phyloP scores from a whole-genome alignment of 2,329 filamentous ascomycete genomes.

The Fusarium denticulatum region DNA sequence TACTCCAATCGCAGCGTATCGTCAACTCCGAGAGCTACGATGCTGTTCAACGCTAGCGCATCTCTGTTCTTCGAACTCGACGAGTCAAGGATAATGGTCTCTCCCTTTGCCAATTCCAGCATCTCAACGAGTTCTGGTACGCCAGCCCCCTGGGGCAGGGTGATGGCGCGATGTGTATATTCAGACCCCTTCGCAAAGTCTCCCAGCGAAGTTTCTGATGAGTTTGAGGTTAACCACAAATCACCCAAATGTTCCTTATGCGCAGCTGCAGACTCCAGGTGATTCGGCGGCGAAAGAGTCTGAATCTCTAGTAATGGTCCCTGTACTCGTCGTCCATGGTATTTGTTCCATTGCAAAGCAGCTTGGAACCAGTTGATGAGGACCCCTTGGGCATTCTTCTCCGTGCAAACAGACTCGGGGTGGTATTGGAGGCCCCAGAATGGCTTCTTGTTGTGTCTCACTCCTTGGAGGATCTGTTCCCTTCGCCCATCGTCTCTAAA shows the following conservation, averaged over 20 bases:
- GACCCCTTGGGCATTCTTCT: slow-evolving; percentile 69
- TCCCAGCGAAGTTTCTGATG: not conserved
- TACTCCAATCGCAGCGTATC: slow-evolving; percentile 68
- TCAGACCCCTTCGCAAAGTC: slow-evolving; percentile 28
- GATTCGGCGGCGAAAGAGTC: slow-evolving; percentile 40
- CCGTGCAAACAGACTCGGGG: slow-evolving; percentile 88
- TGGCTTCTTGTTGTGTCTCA: slow-evolving; percentile 73
- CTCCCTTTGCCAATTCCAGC: slow-evolving; percentile 52
- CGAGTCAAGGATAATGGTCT: slow-evolving; percentile 69
- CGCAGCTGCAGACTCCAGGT: slow-evolving; percentile 35
- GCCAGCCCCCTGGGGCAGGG: slow-evolving; percentile 57
- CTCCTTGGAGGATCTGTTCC: slow-evolving; percentile 78
- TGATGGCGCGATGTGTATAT: slow-evolving; percentile 55
- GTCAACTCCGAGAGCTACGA: slow-evolving; percentile 74
- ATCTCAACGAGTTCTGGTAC: slow-evolving; percentile 66
- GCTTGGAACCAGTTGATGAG: slow-evolving; percentile 80
- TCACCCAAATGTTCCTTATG: slow-evolving; percentile 11
- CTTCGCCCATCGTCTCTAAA: slow-evolving; percentile 48
- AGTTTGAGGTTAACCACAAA: slow-evolving; percentile 22
- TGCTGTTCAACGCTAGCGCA: slow-evolving; percentile 69
- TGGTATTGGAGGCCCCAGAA: slow-evolving; percentile 93
- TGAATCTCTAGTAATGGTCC: slow-evolving; percentile 33
- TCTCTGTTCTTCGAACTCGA: slow-evolving; percentile 61
- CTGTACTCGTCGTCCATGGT: slow-evolving; percentile 26
- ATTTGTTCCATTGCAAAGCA: slow-evolving; percentile 68